Conservation (phyloP, 2,329 filamentous ascomycete species). For the Dactylellina drechsleri region DNA sequence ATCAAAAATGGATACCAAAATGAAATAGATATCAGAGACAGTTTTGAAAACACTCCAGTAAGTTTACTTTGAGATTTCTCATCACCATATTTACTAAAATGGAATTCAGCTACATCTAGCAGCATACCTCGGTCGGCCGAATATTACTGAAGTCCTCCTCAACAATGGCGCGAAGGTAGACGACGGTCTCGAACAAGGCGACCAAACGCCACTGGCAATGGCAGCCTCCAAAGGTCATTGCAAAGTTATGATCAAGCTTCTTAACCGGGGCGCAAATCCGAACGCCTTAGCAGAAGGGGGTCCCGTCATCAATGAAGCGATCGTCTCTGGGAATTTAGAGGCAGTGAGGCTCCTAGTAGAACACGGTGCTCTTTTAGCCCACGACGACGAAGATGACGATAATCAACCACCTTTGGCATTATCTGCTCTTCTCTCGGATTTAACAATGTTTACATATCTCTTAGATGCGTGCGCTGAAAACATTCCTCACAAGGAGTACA, state of each 20-base stretch:
- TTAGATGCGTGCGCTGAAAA: conserved; percentile 62
- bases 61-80: conserved; percentile 35
- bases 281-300: conserved; percentile 60
- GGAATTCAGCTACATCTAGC: conserved; percentile 60
- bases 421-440: conserved; percentile 62
- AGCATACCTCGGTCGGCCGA: conserved; percentile 59
- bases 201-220: conserved; percentile 62
- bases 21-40: conserved; percentile 61
- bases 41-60: conserved; percentile 60
- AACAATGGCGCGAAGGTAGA: conserved; percentile 60
- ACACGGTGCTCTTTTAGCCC: conserved; percentile 61
- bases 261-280: conserved; percentile 61
- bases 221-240: conserved; percentile 62
- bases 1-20: conserved; percentile 62
- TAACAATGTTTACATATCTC: conserved; percentile 63
- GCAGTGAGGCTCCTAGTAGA: conserved; percentile 63
- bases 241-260: conserved; percentile 63
- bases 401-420: conserved; percentile 61
- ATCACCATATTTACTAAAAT: neutral
- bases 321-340: conserved; percentile 63
- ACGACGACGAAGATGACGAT: conserved; percentile 57
- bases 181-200: conserved; percentile 60
- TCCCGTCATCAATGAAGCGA: conserved; percentile 63
- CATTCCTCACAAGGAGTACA: conserved; percentile 62
- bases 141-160: conserved; percentile 62